These are phyloP conservation scores for Malus hybrid DNA, from an alignment of 331 rosid genomes.

Conservation along the genomic window DNA sequence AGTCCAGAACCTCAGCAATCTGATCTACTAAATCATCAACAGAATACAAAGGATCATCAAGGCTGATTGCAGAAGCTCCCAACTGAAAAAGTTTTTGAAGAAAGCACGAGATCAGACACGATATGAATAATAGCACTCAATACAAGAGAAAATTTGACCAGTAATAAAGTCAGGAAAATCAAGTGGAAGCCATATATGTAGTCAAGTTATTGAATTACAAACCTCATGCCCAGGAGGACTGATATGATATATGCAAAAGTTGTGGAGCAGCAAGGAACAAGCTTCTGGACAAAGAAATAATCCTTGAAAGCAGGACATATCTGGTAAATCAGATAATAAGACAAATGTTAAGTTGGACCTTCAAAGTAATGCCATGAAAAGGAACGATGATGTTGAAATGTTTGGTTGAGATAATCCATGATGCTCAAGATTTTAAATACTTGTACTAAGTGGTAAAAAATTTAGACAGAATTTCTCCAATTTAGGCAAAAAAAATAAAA, in stretches of 20 bases:
- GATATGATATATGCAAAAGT: constrained; percentile 91
- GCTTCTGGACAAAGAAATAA: constrained; percentile 88
- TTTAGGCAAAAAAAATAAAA: background rate
- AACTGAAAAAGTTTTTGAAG: constrained; percentile 79
- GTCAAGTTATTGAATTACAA: constrained; percentile 32
- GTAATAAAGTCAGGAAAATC: background rate
- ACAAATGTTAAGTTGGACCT: constrained; percentile 16
- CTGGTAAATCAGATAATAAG: constrained; percentile 44
- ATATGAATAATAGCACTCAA: constrained; percentile 20
- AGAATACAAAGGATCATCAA: constrained; percentile 54
- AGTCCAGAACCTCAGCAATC: constrained; percentile 81
- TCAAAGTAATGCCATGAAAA: background rate
- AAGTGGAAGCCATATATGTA: constrained; percentile 15
- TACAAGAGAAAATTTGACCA: background rate
- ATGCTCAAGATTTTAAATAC: background rate
- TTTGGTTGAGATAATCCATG: background rate
- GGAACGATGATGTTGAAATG: background rate
- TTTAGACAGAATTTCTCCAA: background rate
- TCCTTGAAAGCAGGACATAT: constrained; percentile 93
- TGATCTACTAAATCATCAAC: constrained; percentile 93
- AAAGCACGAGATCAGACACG: constrained; percentile 44
- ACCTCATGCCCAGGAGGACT: constrained; percentile 99
- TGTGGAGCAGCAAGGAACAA: constrained; percentile 80
- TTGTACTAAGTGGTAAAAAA: background rate
- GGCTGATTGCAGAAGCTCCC: constrained; percentile 69